Percentiles rank a stretch among this genome's conserved stretches.
These are phyloP conservation scores for Stephanocyclus meneghinianus DNA, from an alignment of 352 stramenopile genomes.

Conservation along the genomic window DNA sequence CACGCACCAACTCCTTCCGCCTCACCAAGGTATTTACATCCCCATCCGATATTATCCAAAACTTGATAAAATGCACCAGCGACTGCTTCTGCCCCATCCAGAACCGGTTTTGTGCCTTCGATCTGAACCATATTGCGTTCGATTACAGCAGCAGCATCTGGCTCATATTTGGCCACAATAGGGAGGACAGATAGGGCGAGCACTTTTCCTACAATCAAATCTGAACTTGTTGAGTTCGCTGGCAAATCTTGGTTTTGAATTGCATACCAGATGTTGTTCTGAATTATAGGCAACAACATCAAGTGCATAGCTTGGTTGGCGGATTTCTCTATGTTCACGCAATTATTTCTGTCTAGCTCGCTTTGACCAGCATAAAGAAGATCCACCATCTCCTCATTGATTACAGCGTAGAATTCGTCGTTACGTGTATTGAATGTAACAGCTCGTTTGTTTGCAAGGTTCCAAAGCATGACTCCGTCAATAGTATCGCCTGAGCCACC, in stretches of 20 bases:
- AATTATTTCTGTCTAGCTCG: conserved; percentile 61
- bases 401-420: conserved; percentile 40
- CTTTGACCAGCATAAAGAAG: conserved; percentile 66
- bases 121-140: conserved; percentile 70
- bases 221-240: conserved; percentile 35
- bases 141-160: conserved; percentile 52
- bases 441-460: conserved; percentile 60
- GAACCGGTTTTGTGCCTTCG: conserved; percentile 43
- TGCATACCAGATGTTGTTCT: conserved; percentile 73
- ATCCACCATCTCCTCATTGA: conserved; percentile 69
- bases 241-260: conserved; percentile 52
- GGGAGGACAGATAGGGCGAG: conserved; percentile 68
- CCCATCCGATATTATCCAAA: conserved; percentile 58
- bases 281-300: conserved; percentile 71
- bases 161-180: conserved; percentile 57
- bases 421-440: conserved; percentile 74
- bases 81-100: conserved; percentile 60
- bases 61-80: conserved; percentile 67
- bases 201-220: conserved; percentile 60
- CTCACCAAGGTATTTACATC: conserved; percentile 59
- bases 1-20: conserved; percentile 56
- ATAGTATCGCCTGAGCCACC: conserved; percentile 56
- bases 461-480: conserved; percentile 75
- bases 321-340: conserved; percentile 59
- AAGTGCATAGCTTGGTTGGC: conserved; percentile 55